Base-by-base conservation (phyloP, 2,329 filamentous ascomycete genomes). In the Rhexocercosporidium sp. region DNA sequence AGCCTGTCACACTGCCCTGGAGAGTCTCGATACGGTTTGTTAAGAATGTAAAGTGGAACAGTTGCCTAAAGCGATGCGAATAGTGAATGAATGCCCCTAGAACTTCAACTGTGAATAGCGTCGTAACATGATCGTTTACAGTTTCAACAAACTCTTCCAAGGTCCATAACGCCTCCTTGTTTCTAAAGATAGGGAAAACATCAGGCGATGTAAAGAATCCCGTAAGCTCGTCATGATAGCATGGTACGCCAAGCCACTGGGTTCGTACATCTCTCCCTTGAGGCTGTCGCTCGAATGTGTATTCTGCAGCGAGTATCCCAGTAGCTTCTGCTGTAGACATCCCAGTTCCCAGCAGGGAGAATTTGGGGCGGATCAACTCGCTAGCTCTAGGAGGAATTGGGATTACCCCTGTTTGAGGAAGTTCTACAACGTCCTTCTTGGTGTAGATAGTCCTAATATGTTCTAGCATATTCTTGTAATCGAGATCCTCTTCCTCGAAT, bases 161-260 rank as follows among this genome's bases (percentile, higher is more conserved):
- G 7, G 37, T 46, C 62, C 62, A 56, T 46, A 49, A 46, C 14
- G 46, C n/a, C 2, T 54, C n/a, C 20, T 47, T 31, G 39, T 46
- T 25, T 34, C 49, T 29, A 22, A 66, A 57, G 1, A 44, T 16
- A 9, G 60, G 65, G 41, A 67, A 69, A 7, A 69, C 63, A 44
- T 69, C 67, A 0, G 67, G 64, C 18, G 64, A 66, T 27, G 51
- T 51, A 41, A 69, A 64, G 37, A 62, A 59, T 16, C 56, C 47
- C 12, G 27, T 39, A 5, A 69, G 37, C 18, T 25, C 31, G 49
- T 62, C 22, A 22, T 57, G 25, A 56, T 64, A 22, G n/a, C 46
- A 27, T 12, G 25, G 14, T 6, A n/a, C 8, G n/a, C 14, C 22
- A 16, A 3, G 6, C 16, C 39, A 25, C 14, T 49, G 18, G 22